These are phyloP conservation scores for Rubroshorea leprosula DNA, from an alignment of 345 rosid species.

Conservation along the genomic window DNA sequence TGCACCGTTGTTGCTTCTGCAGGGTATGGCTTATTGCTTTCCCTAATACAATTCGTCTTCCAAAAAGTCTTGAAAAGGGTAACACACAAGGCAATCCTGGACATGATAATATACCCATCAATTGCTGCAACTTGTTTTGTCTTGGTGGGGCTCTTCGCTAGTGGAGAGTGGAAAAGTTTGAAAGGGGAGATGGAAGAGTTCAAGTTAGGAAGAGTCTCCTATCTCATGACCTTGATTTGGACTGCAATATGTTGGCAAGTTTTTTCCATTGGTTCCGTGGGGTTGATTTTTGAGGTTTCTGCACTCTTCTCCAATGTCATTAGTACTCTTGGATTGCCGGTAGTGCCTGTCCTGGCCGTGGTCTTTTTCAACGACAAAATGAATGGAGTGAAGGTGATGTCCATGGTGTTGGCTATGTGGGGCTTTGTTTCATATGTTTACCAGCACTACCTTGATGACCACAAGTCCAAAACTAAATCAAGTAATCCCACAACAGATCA, in stretches of 20 bases:
- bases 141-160: slow-evolving; percentile 12
- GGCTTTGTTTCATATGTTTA: neutral
- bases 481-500: too few relatives aligned
- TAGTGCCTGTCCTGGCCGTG: slow-evolving; percentile 21
- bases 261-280: slow-evolving; percentile 16
- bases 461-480: neutral
- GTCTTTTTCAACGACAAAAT: slow-evolving; percentile 18
- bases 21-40: slow-evolving; percentile 17
- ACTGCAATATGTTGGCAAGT: slow-evolving; percentile 20
- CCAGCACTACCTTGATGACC: neutral
- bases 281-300: slow-evolving; percentile 24
- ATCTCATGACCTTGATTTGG: slow-evolving; percentile 13
- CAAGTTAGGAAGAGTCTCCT: slow-evolving; percentile 16
- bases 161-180: slow-evolving; percentile 19
- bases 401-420: neutral
- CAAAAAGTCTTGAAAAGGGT: neutral
- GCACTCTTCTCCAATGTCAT: slow-evolving; percentile 24
- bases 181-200: slow-evolving; percentile 10
- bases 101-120: slow-evolving; percentile 12
- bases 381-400: slow-evolving; percentile 15
- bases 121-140: neutral
- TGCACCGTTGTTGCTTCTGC: slow-evolving; percentile 27
- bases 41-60: slow-evolving; percentile 14
- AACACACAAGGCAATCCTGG: neutral
- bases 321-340: slow-evolving; percentile 18